Evolutionary conservation across 2,329 filamentous ascomycete genomes (phyloP).

Genomic region (Exophiala phaeomuriformis): DNA sequence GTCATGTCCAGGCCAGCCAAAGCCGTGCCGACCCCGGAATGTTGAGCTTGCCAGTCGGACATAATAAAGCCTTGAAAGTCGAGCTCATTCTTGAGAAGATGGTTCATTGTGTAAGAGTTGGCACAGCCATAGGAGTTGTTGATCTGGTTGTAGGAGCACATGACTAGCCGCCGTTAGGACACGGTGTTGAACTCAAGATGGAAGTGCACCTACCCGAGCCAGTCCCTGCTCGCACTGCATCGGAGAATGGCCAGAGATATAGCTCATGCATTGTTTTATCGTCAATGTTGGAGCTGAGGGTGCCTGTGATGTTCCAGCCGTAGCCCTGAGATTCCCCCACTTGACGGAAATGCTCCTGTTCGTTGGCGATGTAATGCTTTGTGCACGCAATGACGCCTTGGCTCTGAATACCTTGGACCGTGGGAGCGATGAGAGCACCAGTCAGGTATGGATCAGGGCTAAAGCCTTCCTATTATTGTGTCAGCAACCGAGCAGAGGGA

Average conservation of each 20-base stretch:
- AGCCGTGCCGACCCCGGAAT: constrained; percentile 60
- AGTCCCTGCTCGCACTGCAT: constrained; percentile 59
- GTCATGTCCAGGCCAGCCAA: constrained; percentile 70
- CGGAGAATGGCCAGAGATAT: constrained; percentile 59
- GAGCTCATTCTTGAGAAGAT: constrained; percentile 61
- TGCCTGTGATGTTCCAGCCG: constrained; percentile 57
- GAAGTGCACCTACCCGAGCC: constrained; percentile 41
- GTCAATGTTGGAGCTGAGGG: constrained; percentile 54
- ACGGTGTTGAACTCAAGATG: neutral
- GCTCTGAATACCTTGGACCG: constrained; percentile 72
- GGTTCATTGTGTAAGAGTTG: constrained; percentile 54
- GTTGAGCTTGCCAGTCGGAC: constrained; percentile 70
- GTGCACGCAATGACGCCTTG: constrained; percentile 75
- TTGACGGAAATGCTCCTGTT: constrained; percentile 67
- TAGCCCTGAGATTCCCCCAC: constrained; percentile 50
- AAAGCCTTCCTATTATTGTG: constrained; percentile 40
- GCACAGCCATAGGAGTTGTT: constrained; percentile 63
- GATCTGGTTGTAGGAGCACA: constrained; percentile 68
- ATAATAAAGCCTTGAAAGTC: constrained; percentile 68
- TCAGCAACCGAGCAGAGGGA: neutral
- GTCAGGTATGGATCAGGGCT: constrained; percentile 69
- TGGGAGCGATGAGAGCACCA: constrained; percentile 63
- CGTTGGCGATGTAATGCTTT: constrained; percentile 68
- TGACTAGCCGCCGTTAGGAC: constrained; percentile 31
- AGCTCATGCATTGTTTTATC: constrained; percentile 58